Conservation (phyloP, 345 rosid species). For the Populus euphratica region DNA sequence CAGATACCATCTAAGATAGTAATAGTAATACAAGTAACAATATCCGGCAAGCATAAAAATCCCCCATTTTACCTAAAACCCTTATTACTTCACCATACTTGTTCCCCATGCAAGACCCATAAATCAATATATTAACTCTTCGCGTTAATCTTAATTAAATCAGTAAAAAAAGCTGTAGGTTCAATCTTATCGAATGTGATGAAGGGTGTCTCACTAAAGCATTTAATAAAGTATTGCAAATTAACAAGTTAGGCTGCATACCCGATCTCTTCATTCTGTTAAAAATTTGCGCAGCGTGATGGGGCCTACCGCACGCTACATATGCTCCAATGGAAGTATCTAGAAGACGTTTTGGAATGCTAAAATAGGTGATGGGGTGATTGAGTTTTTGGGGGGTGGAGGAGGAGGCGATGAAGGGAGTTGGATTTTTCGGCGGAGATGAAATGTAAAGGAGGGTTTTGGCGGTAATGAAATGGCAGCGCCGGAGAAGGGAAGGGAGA, state of each 20-base stretch:
- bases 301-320: conserved; percentile 53
- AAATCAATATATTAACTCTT: conserved; percentile 56
- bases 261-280: conserved; percentile 53
- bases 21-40: conserved; percentile 65
- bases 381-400: conserved; percentile 25
- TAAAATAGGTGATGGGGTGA: background rate
- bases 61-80: conserved; percentile 51
- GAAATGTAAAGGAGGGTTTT: conserved; percentile 58
- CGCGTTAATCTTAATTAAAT: conserved; percentile 40
- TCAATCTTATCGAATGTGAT: conserved; percentile 37
- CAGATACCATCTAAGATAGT: conserved; percentile 61
- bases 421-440: conserved; percentile 47
- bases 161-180: conserved; percentile 53
- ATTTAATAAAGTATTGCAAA: conserved; percentile 66
- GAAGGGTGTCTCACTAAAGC: conserved; percentile 67
- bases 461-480: conserved; percentile 62
- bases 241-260: conserved; percentile 55
- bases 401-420: conserved; percentile 47
- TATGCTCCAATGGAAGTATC: conserved; percentile 62
- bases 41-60: conserved; percentile 56
- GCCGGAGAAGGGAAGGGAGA: conserved; percentile 48
- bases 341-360: conserved; percentile 45
- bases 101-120: conserved; percentile 65
- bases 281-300: conserved; percentile 62
- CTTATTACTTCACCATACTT: conserved; percentile 51